Evolutionary conservation across 1,284 basidiomycete genomes (phyloP), one percentile per base, ranked within the genome.

Genomic region (Chalciporus sp.): DNA sequence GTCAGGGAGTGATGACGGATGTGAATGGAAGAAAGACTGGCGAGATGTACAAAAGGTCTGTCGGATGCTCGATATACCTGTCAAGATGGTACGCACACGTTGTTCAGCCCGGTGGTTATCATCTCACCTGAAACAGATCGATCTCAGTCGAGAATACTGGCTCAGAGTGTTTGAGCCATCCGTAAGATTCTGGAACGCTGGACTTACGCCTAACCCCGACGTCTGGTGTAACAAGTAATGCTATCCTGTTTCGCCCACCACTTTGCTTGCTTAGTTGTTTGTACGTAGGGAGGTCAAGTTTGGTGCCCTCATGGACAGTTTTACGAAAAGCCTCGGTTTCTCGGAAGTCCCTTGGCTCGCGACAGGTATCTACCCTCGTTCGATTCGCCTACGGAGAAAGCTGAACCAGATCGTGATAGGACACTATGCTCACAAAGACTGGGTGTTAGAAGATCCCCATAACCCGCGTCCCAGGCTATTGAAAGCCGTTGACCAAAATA

Each of bases 1-100:
- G 72, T 83, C 78, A 42, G 89, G 81, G 41, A 81, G 79, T 8
- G 85, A 90, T 63, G 76, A 79, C 31, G 92, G 93, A 0, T 98
- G 96, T 67, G 89, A 93, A 65, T 98, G 96, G 96, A 90, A 98
- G 72, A 88, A 86, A 52, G 95, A 98, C 64, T 98, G 92, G 92
- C 82, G 90, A 52, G 92, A 96, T 65, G 95, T 98, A 1, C 86
- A 88, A 62, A 74, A 76, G 8, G 91, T 97, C 9, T 95, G 93
- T 66, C 78, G 70, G 53, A 80, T 79, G 61, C 78, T 84, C 51
- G 90, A 76, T 49, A 83, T 92, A 39, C 84, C 82, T 29, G 86
- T 81, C 58, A 70, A 77, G 60, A 79, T 94, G 82, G 91, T 91
- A 49, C 51, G 76, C 61, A 16, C n/a, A 3, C 46, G 16, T 41